Evolutionary conservation across 2,329 filamentous ascomycete genomes (phyloP).

Genomic region (Rhinocladiella mackenziei): DNA sequence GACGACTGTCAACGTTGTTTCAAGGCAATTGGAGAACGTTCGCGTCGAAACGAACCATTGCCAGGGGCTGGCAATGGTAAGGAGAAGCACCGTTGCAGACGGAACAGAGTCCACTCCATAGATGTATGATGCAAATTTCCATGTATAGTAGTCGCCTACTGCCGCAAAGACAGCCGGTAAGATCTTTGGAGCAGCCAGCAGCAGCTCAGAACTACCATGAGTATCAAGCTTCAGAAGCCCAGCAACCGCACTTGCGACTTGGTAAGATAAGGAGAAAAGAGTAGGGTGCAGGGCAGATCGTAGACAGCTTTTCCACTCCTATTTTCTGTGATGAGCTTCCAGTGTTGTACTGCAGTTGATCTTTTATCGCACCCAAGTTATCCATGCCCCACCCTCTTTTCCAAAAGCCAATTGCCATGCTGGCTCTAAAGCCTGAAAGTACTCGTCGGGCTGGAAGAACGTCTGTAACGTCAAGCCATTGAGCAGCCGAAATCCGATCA

Average conservation of each 20-base stretch:
- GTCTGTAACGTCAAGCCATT: conserved; percentile 77
- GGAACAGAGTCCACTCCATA: conserved; percentile 64
- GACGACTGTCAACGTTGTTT: conserved; percentile 78
- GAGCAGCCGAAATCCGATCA: conserved; percentile 67
- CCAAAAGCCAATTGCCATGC: conserved; percentile 90
- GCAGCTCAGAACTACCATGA: conserved; percentile 58
- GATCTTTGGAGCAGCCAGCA: conserved; percentile 69
- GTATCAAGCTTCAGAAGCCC: conserved; percentile 52
- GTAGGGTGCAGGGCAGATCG: conserved; percentile 88
- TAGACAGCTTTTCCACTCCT: conserved; percentile 91
- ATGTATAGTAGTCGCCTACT: conserved; percentile 78
- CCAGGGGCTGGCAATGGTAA: conserved; percentile 78
- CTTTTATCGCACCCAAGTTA: conserved; percentile 75
- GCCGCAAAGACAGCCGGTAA: conserved; percentile 76
- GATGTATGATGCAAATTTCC: conserved; percentile 69
- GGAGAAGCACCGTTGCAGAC: conserved; percentile 66
- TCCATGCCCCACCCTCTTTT: conserved; percentile 66
- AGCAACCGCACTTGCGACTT: conserved; percentile 55
- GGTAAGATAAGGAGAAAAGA: conserved; percentile 75
- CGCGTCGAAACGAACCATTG: conserved; percentile 94
- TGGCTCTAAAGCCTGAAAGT: conserved; percentile 91
- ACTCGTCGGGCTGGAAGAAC: conserved; percentile 98
- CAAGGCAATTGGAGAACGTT: conserved; percentile 89
- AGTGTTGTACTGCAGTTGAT: conserved; percentile 3
- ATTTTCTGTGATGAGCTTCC: conserved; percentile 21